Conservation (phyloP, 108 stramenopile species). For the Fistulifera solaris region DNA sequence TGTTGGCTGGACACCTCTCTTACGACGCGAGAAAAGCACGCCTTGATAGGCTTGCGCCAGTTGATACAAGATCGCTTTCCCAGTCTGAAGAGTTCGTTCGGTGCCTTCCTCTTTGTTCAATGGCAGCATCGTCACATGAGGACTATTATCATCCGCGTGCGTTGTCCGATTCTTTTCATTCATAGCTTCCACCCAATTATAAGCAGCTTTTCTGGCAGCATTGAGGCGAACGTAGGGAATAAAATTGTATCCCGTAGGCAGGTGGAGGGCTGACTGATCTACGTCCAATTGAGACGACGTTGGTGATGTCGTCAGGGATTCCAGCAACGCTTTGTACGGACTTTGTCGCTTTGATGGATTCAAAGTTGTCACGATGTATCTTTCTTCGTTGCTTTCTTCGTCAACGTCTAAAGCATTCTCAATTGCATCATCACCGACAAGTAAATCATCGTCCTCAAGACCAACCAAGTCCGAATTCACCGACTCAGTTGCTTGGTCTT, state of each 20-base stretch:
- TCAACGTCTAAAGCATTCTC: conserved; percentile 12
- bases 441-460: not conserved
- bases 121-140: not conserved
- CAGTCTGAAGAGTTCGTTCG: conserved; percentile 10
- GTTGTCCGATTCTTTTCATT: not conserved
- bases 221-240: not conserved
- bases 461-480: not conserved
- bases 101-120: conserved; percentile 1
- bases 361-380: not conserved
- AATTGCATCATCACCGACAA: conserved; percentile 7
- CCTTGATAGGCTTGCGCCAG: conserved; percentile 26
- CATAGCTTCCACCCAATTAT: not conserved
- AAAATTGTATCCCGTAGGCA: not conserved
- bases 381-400: conserved; percentile 13
- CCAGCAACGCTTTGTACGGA: not conserved
- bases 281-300: not conserved
- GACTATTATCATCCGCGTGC: not conserved
- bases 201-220: not conserved
- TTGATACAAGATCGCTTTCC: conserved; percentile 19
- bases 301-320: not conserved
- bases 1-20: conserved; percentile 16
- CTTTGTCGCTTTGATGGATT: not conserved
- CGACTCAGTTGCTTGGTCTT: not conserved
- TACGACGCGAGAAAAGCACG: conserved; percentile 1
- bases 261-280: not conserved